phyloP scores from a whole-genome alignment of 1,284 basidiomycete genomes.

The Sporisorium reilianum region DNA sequence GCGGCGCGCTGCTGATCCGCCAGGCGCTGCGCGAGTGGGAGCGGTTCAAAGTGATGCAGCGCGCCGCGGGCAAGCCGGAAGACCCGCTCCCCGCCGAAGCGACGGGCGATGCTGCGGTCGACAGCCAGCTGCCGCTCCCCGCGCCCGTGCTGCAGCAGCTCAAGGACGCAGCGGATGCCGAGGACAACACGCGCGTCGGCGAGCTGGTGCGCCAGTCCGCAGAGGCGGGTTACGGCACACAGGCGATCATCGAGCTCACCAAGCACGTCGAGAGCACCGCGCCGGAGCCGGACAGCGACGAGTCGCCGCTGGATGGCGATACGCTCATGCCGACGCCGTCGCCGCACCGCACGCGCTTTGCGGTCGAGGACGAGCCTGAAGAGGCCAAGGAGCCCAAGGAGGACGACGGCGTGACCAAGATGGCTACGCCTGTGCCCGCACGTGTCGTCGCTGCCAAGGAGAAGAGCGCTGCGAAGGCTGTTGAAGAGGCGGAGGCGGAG shows the following conservation, averaged over 20 bases:
- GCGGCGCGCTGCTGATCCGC: conserved; percentile 48
- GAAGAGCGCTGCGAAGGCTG: background rate
- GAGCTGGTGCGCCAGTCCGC: conserved; percentile 45
- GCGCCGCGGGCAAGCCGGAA: conserved; percentile 50
- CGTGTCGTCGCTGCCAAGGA: conserved; percentile 17
- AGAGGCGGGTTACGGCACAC: conserved; percentile 47
- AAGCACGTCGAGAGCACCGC: conserved; percentile 46
- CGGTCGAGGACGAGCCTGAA: conserved; percentile 30
- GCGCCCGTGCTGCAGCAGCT: conserved; percentile 21
- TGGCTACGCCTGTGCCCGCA: conserved; percentile 34
- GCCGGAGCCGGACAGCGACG: conserved; percentile 13
- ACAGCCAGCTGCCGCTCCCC: conserved; percentile 32
- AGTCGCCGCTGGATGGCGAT: conserved; percentile 21
- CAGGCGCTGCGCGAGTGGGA: conserved; percentile 55
- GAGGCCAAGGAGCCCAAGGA: conserved; percentile 22
- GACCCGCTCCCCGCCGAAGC: conserved; percentile 47
- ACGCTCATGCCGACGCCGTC: conserved; percentile 39
- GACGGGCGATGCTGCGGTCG: conserved; percentile 34
- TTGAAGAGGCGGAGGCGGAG: conserved; percentile 8
- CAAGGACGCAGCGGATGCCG: conserved; percentile 43
- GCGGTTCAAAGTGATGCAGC: conserved; percentile 50
- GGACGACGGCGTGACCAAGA: conserved; percentile 23
- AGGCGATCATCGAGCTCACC: conserved; percentile 51
- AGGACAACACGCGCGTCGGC: conserved; percentile 34
- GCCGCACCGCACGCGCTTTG: conserved; percentile 33